Evolutionary conservation across 805 yeast genomes (phyloP), one percentile per base, ranked within the genome.

Genomic region (Teunomyces gatunensis): DNA sequence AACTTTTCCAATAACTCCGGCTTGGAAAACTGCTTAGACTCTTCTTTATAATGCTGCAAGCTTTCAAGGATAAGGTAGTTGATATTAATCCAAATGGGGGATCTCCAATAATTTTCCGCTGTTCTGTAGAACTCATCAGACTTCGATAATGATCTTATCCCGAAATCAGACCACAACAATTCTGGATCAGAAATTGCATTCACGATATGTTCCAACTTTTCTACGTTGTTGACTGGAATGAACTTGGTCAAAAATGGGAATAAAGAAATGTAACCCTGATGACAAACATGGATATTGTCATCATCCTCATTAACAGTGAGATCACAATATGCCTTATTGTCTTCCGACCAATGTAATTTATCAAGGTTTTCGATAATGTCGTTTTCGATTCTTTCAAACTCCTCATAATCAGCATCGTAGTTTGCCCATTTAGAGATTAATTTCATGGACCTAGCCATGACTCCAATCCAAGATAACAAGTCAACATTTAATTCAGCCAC

Each of bases 51-150:
- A 61, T 81, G 68, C 28, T 71, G 64, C 51, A 94, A 70, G 4
- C 87, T 78, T 45, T 89, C 94, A 37, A 94, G 71, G 4, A 84
- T 73, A 64, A 94, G 69, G 60, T 89, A 92, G 69, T 94, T 94
- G 59, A 94, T 87, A 63, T 90, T 87, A 56, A 90, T 74, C 98
- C 98, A 94, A 23, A 94, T 76, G 15, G 95, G 89, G 1, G 97
- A 94, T 53, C 96, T 79, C 99, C 99, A 94, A 69, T 94, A 94
- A 65, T 92, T 84, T 60, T 94, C 99, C 6, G 78, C 92, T 0
- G 84, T 79, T 47, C 86, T 86, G 67, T 85, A 94, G 49, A 60
- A 69, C 17, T 70, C 69, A 56, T 87, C 91, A 4, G 74, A 56
- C 57, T 81, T 82, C 0, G 96, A 87, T 32, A 94, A 69, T 0